These are phyloP conservation scores for Exophiala lecanii-corni DNA, from an alignment of 2,329 filamentous ascomycete species.

Conservation along the genomic window DNA sequence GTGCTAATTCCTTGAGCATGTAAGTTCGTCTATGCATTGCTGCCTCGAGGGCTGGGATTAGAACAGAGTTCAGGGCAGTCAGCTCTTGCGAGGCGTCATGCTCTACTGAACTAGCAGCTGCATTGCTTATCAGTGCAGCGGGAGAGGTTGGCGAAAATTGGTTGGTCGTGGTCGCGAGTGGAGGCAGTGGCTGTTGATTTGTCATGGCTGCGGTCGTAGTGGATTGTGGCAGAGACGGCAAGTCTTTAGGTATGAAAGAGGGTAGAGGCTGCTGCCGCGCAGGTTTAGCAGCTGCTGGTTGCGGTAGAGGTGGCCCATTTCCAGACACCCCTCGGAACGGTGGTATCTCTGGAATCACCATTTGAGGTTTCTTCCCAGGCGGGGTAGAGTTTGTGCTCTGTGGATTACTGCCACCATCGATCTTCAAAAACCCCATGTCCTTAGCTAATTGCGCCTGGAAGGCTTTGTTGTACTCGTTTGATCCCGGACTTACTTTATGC, in stretches of 20 bases:
- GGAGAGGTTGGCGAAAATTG: constrained; percentile 5
- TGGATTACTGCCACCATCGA: constrained; percentile 26
- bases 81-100: constrained; percentile 62
- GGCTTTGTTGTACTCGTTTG: constrained; percentile 38
- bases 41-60: constrained; percentile 87
- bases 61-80: constrained; percentile 83
- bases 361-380: constrained; percentile 29
- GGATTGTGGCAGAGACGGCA: constrained; percentile 15
- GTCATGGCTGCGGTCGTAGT: constrained; percentile 13
- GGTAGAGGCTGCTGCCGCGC: constrained; percentile 29
- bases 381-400: constrained; percentile 12
- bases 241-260: constrained; percentile 27
- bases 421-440: constrained; percentile 38
- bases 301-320: constrained; percentile 23
- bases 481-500: constrained; percentile 34
- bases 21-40: constrained; percentile 73
- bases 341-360: constrained; percentile 32
- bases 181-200: constrained; percentile 20
- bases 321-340: constrained; percentile 30
- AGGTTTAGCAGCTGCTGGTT: constrained; percentile 24
- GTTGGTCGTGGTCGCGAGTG: constrained; percentile 14
- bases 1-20: constrained; percentile 45
- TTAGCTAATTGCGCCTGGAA: constrained; percentile 39
- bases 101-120: constrained; percentile 11
- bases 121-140: constrained; percentile 30